Evolutionary conservation across 768 basidiomycete species (phyloP).

Genomic region (Sistotremastrum niveocremeum): DNA sequence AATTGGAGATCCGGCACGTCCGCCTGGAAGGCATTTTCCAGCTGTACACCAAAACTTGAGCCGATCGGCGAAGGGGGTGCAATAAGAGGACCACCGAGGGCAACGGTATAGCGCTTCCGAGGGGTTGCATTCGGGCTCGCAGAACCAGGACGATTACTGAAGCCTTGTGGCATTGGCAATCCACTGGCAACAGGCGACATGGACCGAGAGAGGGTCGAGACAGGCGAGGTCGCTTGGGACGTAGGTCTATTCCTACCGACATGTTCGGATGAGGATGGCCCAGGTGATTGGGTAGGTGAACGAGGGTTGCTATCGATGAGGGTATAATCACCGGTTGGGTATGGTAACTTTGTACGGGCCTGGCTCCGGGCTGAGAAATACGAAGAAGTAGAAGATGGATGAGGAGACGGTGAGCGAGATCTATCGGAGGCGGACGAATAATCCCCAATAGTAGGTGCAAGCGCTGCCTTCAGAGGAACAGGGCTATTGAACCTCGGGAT

Average conservation of each 20-base stretch:
- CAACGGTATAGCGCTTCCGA: slow-evolving; percentile 77
- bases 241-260: slow-evolving; percentile 23
- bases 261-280: slow-evolving; percentile 19
- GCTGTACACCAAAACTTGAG: neutral
- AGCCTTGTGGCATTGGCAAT: neutral
- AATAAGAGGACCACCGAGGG: slow-evolving; percentile 62
- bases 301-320: slow-evolving; percentile 25
- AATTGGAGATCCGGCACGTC: neutral
- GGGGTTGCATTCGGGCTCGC: slow-evolving; percentile 55
- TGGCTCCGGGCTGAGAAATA: slow-evolving; percentile 2
- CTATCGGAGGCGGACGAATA: no score
- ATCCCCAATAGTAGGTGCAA: no score
- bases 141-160: slow-evolving; percentile 25
- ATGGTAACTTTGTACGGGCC: slow-evolving; percentile 52
- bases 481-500: no score
- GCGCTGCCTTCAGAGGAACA: no score
- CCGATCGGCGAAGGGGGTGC: slow-evolving; percentile 15
- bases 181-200: slow-evolving; percentile 6
- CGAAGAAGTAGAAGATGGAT: no score
- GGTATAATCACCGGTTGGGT: slow-evolving; percentile 75
- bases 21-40: neutral
- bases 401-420: no score
- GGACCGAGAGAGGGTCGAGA: slow-evolving; percentile 13
- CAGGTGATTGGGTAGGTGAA: slow-evolving; percentile 38
- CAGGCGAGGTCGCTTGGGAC: slow-evolving; percentile 36